These are phyloP conservation scores for Alternaria viburni DNA, from an alignment of 2,329 filamentous ascomycete genomes.

Conservation along the genomic window DNA sequence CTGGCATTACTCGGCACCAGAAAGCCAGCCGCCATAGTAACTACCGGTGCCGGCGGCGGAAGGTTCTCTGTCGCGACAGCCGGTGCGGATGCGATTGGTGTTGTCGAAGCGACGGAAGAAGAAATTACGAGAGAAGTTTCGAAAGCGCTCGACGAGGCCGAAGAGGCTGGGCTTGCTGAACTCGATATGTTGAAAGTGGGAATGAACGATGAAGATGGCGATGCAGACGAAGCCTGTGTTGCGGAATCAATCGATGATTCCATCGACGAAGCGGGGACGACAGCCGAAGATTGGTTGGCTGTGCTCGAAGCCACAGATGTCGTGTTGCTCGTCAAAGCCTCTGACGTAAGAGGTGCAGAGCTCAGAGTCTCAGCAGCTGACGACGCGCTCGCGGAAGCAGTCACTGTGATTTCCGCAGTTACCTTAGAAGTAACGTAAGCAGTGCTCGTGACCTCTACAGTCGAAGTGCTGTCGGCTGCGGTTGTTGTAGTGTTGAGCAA, in stretches of 20 bases:
- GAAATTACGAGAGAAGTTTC: background rate
- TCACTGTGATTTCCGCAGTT: background rate
- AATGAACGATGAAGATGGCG: background rate
- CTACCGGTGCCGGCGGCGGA: conserved; percentile 1
- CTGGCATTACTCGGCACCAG: conserved; percentile 5
- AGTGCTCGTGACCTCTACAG: background rate
- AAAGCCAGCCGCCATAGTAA: conserved; percentile 7
- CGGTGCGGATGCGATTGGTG: background rate
- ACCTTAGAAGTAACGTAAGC: background rate
- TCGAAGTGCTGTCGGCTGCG: background rate
- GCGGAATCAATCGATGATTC: background rate
- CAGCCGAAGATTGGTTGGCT: background rate
- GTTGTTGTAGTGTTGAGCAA: background rate
- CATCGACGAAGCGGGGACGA: background rate
- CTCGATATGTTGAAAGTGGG: background rate
- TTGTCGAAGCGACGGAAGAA: background rate
- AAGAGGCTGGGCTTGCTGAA: background rate
- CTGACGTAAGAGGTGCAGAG: background rate
- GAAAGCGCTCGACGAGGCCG: background rate
- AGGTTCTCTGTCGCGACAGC: background rate
- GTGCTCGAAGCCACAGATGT: background rate
- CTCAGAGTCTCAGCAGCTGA: background rate
- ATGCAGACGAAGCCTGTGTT: background rate
- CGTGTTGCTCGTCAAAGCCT: background rate
- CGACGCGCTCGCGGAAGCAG: background rate